phyloP scores from a whole-genome alignment of 208 protist species.

The Phytomonas sp. region DNA sequence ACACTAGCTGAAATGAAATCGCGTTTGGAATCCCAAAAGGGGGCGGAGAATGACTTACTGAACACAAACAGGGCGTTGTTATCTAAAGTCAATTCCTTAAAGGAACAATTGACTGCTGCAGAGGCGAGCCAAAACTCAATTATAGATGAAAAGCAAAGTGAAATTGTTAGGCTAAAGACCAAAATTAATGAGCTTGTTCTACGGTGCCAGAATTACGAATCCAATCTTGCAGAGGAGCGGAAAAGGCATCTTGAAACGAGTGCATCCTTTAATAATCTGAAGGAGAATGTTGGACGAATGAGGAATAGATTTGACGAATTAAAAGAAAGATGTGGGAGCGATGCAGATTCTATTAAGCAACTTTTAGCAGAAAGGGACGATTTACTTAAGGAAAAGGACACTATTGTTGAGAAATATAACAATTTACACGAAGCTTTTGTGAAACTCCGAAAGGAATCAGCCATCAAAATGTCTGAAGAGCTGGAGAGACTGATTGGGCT shows the following conservation, averaged over 20 bases:
- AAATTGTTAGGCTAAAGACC: conserved; percentile 31
- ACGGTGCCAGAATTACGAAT: conserved; percentile 33
- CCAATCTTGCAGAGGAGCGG: conserved; percentile 15
- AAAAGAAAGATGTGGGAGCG: conserved; percentile 43
- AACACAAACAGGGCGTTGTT: conserved; percentile 8
- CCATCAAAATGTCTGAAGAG: conserved; percentile 34
- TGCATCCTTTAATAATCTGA: conserved; percentile 14
- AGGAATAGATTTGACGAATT: conserved; percentile 49
- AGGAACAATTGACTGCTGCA: conserved; percentile 20
- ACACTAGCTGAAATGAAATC: conserved; percentile 12
- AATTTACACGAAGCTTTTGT: conserved; percentile 65
- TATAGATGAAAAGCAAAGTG: conserved; percentile 25
- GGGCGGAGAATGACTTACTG: conserved; percentile 7
- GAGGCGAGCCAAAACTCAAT: conserved; percentile 29
- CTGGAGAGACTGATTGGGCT: conserved; percentile 51
- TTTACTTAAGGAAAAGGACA: conserved; percentile 50
- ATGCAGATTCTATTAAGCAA: conserved; percentile 44
- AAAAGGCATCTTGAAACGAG: conserved; percentile 18
- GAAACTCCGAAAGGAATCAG: conserved; percentile 33
- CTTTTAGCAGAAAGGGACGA: conserved; percentile 45
- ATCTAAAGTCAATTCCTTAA: conserved; percentile 11
- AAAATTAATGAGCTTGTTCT: conserved; percentile 53
- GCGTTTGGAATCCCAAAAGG: conserved; percentile 15
- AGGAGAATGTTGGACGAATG: conserved; percentile 30
- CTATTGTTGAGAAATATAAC: conserved; percentile 81